A percentile compares a stretch with the other conserved stretches of the same genome.
These are phyloP conservation scores for Amoebophrya sp. DNA, from an alignment of 169 alveolate genomes.

Conservation along the genomic window DNA sequence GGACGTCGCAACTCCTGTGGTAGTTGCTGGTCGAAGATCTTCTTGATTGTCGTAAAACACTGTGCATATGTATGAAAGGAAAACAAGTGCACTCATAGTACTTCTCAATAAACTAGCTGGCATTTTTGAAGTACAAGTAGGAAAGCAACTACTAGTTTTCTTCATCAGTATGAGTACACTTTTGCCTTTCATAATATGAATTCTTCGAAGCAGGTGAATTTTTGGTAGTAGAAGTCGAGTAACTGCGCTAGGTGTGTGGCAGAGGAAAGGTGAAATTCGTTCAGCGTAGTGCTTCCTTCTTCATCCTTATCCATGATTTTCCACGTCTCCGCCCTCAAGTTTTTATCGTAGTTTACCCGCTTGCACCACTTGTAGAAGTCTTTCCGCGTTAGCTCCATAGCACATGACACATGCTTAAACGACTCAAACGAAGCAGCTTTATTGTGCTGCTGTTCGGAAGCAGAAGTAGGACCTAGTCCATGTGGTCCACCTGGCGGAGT, in stretches of 20 bases:
- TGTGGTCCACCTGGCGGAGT: no score
- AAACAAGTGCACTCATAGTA: no score
- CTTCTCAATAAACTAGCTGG: no score
- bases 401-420: no score
- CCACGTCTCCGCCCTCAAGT: slow-evolving; percentile 11
- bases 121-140: no score
- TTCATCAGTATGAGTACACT: not conserved
- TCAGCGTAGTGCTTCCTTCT: not conserved
- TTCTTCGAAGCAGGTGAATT: not conserved
- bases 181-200: not conserved
- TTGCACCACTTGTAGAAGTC: not conserved
- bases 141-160: no score
- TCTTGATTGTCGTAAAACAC: no score
- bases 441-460: no score
- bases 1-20: not conserved
- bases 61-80: no score
- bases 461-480: no score
- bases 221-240: not conserved
- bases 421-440: no score
- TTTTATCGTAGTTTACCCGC: not conserved
- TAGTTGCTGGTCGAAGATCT: not conserved
- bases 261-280: not conserved
- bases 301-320: not conserved
- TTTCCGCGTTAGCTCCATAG: no score
- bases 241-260: not conserved